Base-by-base conservation (phyloP, 2,329 filamentous ascomycete genomes). In the Colletotrichum sp. region DNA sequence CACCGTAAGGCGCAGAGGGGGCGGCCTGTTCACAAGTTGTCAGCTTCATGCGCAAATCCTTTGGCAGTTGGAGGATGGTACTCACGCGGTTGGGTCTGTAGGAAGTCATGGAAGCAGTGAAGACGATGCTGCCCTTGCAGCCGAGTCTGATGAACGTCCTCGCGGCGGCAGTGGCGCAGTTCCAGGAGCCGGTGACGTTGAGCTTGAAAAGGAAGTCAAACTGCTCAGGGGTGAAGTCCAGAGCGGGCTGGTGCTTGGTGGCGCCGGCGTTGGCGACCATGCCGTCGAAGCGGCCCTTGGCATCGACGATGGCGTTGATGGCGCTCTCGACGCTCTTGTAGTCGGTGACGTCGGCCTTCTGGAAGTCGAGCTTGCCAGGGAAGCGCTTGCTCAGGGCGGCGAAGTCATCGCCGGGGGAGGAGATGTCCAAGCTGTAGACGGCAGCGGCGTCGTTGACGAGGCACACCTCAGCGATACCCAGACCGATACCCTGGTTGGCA, bases 1-100 rank as follows among this genome's bases (percentile, higher is more conserved):
- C 85, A 49, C 85, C 85, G 60, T 88, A 89, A 0, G 87, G 86
- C 0, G 89, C 89, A 7, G 88, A 90, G 3, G 89, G 89, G 12
- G 87, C 88, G 16, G 88, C 88, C 68, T 78, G 1, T 7, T 15
- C 9, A 21, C 21, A 28, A 28, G 26, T 28, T 28, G 26, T 28
- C 26, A 28, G 28, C 30, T 30, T 30, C 30, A 10, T 30, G 28
- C 30, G 30, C 30, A 30, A 30, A 30, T 30, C 30, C 9, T 30
- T 10, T 30, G 30, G 30, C 30, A 10, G 9, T 30, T 30, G 9
- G 30, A 30, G 30, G 9, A 30, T 68, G 76, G 79, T 60, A 81
- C 80, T 71, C 64, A 78, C 80, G 21, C 87, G 83, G 80, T 89
- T 89, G 2, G 87, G 87, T 3, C 87, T 84, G 79, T 89, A 88